Base-by-base conservation (phyloP, 129 eudicot species). In the Tagetes patula region DNA sequence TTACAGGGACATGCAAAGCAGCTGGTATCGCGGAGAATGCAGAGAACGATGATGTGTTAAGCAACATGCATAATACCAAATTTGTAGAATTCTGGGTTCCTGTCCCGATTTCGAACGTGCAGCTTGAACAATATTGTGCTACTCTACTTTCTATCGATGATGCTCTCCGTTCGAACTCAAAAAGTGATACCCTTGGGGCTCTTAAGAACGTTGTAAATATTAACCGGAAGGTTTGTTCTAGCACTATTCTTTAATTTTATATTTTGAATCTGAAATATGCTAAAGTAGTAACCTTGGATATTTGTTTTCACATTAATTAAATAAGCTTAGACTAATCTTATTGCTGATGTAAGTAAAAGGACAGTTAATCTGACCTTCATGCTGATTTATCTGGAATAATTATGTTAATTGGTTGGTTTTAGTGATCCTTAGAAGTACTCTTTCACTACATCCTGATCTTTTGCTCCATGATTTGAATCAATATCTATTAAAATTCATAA, bases 21-120 rank as follows among this genome's bases (percentile, higher is more conserved):
- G 71, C 69, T 72, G 75, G 61, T 70, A 40, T 37, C 38, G 36
- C 56, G 53, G 85, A 77, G 46, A 65, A 45, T 71, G 82, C 43
- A 59, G 85, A 65, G 61, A 73, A 74, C 50, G 73, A 56, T 67
- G 74, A 63, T 47, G 60, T 34, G 4, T 5, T 58, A 34, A 58
- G 38, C 32, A 73, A 60, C 70, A 33, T 47, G 9, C 77, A 72
- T 36, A 45, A 59, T 42, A 71, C 95, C 30, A 95, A 77, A 78
- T 91, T 85, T 74, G 70, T 82, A 39, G 99, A 95, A 80, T 95
- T 86, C 63, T 95, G 96, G 99, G 85, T 95, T 55, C 99, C 99
- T 11, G 87, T 83, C 12, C 76, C 73, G 71, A 63, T 91, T 34
- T 88, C 97, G 32, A 85, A 90, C 50, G 73, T 85, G 78, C 99